These are phyloP conservation scores for Aspergillus sclerotioniger DNA, from an alignment of 495 filamentous ascomycete species.

Conservation along the genomic window DNA sequence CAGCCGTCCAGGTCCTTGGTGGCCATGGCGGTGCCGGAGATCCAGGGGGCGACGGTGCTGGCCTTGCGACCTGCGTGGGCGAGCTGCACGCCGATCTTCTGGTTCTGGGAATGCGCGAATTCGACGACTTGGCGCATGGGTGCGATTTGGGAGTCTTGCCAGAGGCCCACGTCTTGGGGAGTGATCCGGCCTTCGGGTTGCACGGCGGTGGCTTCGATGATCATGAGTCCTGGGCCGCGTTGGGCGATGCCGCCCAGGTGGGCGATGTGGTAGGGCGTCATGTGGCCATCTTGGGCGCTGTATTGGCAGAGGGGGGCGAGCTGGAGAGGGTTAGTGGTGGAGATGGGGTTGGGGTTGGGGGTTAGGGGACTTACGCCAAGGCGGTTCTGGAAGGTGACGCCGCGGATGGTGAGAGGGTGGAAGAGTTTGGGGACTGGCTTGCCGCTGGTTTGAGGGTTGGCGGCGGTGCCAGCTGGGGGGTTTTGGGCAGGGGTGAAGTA, in stretches of 20 bases:
- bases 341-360: constrained; percentile 10
- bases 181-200: constrained; percentile 73
- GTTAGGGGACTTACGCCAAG: constrained; percentile 44
- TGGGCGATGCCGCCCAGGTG: constrained; percentile 58
- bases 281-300: constrained; percentile 60
- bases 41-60: constrained; percentile 66
- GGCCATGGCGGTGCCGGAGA: constrained; percentile 46
- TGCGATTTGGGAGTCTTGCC: constrained; percentile 70
- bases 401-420: constrained; percentile 58
- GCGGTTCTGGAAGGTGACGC: constrained; percentile 59
- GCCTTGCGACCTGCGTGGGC: constrained; percentile 77
- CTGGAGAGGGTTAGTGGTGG: constrained; percentile 24
- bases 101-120: constrained; percentile 69
- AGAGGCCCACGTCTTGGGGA: constrained; percentile 68
- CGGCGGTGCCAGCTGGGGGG: constrained; percentile 64
- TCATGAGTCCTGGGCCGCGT: constrained; percentile 65
- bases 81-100: constrained; percentile 72
- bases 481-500: constrained; percentile 69
- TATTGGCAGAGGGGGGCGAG: constrained; percentile 68
- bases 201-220: constrained; percentile 74
- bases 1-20: constrained; percentile 21
- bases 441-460: constrained; percentile 56
- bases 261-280: constrained; percentile 62
- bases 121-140: constrained; percentile 60
- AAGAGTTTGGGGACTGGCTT: constrained; percentile 66